Evolutionary conservation across 129 eudicot species (phyloP).

Genomic region (Chrysanthemum seticuspe): DNA sequence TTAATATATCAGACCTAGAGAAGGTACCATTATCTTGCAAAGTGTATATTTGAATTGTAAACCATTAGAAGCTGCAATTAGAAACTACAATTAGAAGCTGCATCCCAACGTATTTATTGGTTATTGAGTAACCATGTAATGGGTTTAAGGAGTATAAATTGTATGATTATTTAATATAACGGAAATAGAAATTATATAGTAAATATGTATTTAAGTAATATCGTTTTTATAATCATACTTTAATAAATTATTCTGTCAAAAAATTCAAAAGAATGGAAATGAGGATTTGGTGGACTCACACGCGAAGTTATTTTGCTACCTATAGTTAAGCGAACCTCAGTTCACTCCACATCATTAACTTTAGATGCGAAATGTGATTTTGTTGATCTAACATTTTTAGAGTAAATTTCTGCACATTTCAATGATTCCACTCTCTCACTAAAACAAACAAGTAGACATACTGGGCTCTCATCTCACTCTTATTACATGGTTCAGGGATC

Average conservation of each 20-base stretch:
- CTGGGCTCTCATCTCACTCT: background rate
- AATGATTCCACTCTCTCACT: background rate
- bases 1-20: constrained; percentile 65
- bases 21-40: constrained; percentile 48
- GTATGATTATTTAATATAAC: no score
- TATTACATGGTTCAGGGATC: constrained; percentile 65
- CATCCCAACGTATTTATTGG: no score
- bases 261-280: background rate
- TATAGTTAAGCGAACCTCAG: background rate
- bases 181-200: no score
- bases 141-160: background rate
- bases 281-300: background rate
- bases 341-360: background rate
- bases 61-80: no score
- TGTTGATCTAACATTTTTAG: background rate
- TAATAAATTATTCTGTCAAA: background rate
- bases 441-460: background rate
- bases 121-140: background rate
- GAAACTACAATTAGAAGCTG: no score
- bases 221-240: background rate
- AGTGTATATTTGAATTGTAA: no score
- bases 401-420: background rate
- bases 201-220: background rate
- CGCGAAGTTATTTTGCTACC: background rate
- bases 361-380: constrained; percentile 1